Percentiles rank a stretch among this genome's conserved stretches.
Evolutionary conservation across 2,329 filamentous ascomycete genomes (phyloP).

Genomic region (Pestalotiopsis sp.): DNA sequence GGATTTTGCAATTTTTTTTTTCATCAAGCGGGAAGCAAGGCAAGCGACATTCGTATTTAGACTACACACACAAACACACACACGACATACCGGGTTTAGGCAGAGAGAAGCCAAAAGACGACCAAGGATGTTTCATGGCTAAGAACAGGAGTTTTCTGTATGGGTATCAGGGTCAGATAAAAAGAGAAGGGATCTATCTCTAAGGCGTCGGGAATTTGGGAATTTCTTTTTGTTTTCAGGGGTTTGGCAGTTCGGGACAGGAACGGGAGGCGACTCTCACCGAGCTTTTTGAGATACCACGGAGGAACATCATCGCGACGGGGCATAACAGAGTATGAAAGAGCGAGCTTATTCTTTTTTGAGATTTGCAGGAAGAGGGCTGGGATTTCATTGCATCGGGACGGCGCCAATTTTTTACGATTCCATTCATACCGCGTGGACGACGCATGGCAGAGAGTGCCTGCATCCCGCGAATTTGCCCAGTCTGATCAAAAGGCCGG

Average conservation of each 20-base stretch:
- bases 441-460: neutral
- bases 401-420: neutral
- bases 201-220: neutral
- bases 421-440: neutral
- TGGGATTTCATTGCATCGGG: slow-evolving; percentile 5
- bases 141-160: neutral
- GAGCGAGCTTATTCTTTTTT: slow-evolving; percentile 1
- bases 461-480: neutral
- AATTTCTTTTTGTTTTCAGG: neutral
- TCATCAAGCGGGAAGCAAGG: neutral
- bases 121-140: neutral
- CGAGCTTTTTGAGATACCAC: slow-evolving; percentile 7
- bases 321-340: neutral
- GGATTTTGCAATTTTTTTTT: neutral
- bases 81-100: neutral
- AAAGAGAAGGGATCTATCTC: neutral
- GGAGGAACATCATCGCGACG: neutral
- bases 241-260: neutral
- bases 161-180: neutral
- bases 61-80: neutral
- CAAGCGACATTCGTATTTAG: slow-evolving; percentile 3
- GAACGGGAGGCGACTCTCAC: slow-evolving; percentile 2
- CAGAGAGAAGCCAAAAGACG: neutral
- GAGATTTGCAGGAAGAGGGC: neutral
- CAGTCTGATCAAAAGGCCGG: neutral